A percentile compares a stretch with the other conserved stretches of the same genome.
Conservation (phyloP, 176 grass and related monocot species). For the Puccinellia tenuiflora region DNA sequence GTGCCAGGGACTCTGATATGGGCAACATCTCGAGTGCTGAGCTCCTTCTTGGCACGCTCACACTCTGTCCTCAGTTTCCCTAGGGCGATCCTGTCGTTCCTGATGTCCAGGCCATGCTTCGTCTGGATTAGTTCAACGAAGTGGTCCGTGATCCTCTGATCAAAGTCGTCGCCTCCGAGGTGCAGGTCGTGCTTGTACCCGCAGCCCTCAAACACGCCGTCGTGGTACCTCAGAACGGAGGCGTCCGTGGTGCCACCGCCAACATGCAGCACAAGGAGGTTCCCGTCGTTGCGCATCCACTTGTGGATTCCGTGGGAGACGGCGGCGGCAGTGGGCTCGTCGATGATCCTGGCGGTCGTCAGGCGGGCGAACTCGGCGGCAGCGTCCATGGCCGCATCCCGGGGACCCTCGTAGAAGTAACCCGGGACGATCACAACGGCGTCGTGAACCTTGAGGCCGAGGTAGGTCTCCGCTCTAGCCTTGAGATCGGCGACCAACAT, state of each 20-base stretch:
- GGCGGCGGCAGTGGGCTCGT: background rate
- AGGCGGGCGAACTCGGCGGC: background rate
- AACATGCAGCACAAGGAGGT: background rate
- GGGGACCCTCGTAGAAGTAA: background rate
- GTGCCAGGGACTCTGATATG: background rate
- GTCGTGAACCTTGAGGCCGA: background rate
- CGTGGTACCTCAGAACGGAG: background rate
- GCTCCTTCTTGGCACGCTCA: conserved; percentile 23
- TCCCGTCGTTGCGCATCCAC: background rate
- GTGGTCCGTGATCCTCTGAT: background rate
- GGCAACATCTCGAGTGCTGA: background rate
- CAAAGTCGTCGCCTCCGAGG: conserved; percentile 18
- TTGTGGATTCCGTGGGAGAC: background rate
- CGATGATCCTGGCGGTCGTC: background rate
- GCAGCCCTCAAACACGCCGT: background rate
- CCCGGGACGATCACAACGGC: conserved; percentile 1
- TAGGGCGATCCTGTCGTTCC: background rate
- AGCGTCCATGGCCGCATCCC: background rate
- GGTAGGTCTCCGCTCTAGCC: background rate
- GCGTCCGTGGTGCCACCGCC: background rate
- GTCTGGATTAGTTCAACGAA: background rate
- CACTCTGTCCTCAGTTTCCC: background rate
- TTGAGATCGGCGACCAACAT: background rate
- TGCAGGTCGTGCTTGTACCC: background rate
- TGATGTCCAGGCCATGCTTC: conserved; percentile 4